Percentiles rank a stretch among this genome's conserved stretches.
phyloP scores from a whole-genome alignment of 164 flowering plant genomes.

The Taxillus chinensis region DNA sequence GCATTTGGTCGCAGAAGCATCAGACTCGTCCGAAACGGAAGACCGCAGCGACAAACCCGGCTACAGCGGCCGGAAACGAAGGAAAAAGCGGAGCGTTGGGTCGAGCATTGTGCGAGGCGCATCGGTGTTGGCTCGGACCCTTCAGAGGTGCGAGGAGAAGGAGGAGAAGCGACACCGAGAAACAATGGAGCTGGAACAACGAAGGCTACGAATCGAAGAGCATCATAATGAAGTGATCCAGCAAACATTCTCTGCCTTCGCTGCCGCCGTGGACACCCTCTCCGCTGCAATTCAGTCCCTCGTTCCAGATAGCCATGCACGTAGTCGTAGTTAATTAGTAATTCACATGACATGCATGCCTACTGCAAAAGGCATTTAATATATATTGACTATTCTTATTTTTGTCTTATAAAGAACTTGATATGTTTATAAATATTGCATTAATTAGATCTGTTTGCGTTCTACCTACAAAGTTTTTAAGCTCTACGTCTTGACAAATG shows the following conservation, averaged over 20 bases:
- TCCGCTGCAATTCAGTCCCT: conserved; percentile 30
- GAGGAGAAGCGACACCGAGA: conserved; percentile 27
- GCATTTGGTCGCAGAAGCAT: background rate
- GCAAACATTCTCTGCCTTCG: conserved; percentile 19
- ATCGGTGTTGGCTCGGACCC: conserved; percentile 20
- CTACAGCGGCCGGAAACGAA: conserved; percentile 11
- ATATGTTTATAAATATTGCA: too few relatives aligned
- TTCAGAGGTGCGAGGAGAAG: conserved; percentile 26
- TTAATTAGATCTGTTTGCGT: too few relatives aligned
- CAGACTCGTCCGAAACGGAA: conserved; percentile 22
- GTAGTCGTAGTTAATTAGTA: too few relatives aligned
- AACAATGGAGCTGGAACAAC: conserved; percentile 20
- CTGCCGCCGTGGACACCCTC: conserved; percentile 28
- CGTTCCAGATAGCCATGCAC: conserved; percentile 6
- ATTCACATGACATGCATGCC: too few relatives aligned
- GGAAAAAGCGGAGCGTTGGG: conserved; percentile 18
- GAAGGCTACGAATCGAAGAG: conserved; percentile 27
- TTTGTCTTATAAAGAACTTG: too few relatives aligned
- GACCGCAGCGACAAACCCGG: conserved; percentile 9
- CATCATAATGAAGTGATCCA: conserved; percentile 19
- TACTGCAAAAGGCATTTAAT: too few relatives aligned
- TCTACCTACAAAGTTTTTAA: too few relatives aligned
- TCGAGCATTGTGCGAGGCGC: conserved; percentile 25
- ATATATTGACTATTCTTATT: too few relatives aligned
- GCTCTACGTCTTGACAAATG: too few relatives aligned